Evolutionary conservation across 495 filamentous ascomycete genomes (phyloP), one percentile per base, ranked within the genome.

Genomic region (Clavariopsis aquatica): DNA sequence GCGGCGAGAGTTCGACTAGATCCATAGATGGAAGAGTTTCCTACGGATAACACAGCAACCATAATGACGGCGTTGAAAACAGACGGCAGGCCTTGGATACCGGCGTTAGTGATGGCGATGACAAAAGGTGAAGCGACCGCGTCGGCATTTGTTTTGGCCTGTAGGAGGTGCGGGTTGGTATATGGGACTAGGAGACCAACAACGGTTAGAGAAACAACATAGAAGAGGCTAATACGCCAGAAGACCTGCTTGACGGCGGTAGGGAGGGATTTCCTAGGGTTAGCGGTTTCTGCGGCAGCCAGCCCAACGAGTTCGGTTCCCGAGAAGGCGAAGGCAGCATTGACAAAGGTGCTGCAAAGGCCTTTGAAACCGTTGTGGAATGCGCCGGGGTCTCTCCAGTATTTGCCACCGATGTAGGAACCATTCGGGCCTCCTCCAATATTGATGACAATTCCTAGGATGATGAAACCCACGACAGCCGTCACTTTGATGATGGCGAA

Each of bases 361-460:
- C 93, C 93, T 72, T 96, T 95, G 83, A 97, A 96, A 46, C 93
- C 92, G 72, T 95, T 84, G 78, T 92, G 76, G 76, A 97, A 96
- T 10, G 93, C 91, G 43, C 93, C 93, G 0, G 93, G 93, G 43
- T 89, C 43, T n/a, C 79, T 68, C 93, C 93, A 98, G 78, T 88
- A 90, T 24, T 75, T 78, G n/a, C 84, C 89, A 57, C 93, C 93
- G 62, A 97, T 89, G 74, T 96, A 96, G 13, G 84, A 85, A 34
- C 86, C 86, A 34, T 81, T 60, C 0, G 89, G 87, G 4, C 84
- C 90, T 54, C 94, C 94, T 41, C 92, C 92, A 22, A 67, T 28
- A 64, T 76, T 74, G 64, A 76, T 70, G 54, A 31, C 71, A 17
- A 73, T 52, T 19, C 73, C 74, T 12, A 78, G 69, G 46, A 78